Base-by-base conservation (phyloP, 345 rosid species). In the Mallotus nudiflorus region DNA sequence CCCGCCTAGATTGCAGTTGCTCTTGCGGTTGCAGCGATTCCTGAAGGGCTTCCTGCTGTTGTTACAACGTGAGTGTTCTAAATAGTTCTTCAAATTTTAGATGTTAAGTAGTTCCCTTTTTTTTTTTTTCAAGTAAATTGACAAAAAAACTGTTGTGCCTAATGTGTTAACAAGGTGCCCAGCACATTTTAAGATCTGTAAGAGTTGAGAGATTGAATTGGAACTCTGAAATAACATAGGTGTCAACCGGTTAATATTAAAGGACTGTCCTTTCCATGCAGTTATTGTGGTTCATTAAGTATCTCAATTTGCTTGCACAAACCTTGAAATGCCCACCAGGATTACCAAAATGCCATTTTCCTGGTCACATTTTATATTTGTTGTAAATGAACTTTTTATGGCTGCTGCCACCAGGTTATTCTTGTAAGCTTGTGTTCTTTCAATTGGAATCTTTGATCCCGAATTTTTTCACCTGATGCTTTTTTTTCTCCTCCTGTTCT, bases 21-120 rank as follows among this genome's bases (percentile, higher is more conserved):
- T 76, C 97, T 95, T 78, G 99, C 99, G 70, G 99, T 95, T 80
- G 99, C 99, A 65, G 99, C 99, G 49, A 95, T 95, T 75, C 98
- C 99, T 45, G 99, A 95, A 88, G 99, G 98, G 80, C 99, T 95
- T 86, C 99, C 99, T 68, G 99, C 99, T 73, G 99, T 95, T 80
- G 99, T 95, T 69, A 92, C 99, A 35, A 95, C 98, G 99, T 95
- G 69, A 86, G 97, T 84, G 69, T 71, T 79, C 75, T 39, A 65
- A 54, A 56, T 65, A 57, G 75, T 66, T 35, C 29, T 39, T 64
- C 19, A 13, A 19, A 64, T 46, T 25, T 13, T 14, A 46, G 31
- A 55, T 53, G 14, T 52, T 29, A 29, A 44, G 7, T 42, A 9
- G n/a, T n/a, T n/a, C n/a, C n/a, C n/a, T n/a, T n/a, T n/a, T n/a